A percentile compares a stretch with the other conserved stretches of the same genome.
These are phyloP conservation scores for Fusarium sp. DNA, from an alignment of 2,329 filamentous ascomycete species.

Conservation along the genomic window DNA sequence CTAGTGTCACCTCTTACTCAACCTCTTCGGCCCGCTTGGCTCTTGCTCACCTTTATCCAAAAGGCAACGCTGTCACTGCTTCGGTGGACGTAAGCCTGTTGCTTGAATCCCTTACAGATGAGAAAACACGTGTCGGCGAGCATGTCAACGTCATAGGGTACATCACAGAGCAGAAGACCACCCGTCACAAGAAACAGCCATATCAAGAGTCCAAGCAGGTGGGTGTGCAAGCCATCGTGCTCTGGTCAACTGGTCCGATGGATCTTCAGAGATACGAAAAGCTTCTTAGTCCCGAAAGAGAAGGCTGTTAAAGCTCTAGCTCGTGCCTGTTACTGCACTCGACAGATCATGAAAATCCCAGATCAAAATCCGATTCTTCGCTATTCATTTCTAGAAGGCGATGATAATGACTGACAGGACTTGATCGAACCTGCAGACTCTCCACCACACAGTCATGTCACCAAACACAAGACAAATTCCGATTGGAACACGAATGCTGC, in stretches of 20 bases:
- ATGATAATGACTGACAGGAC: constrained; percentile 19
- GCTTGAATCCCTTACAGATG: constrained; percentile 71
- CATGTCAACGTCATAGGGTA: constrained; percentile 95
- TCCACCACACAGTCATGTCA: constrained; percentile 29
- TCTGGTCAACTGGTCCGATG: constrained; percentile 82
- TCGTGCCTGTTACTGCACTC: not conserved
- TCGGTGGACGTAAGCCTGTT: constrained; percentile 78
- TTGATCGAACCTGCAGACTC: constrained; percentile 8
- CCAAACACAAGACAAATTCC: constrained; percentile 35
- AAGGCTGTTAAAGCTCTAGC: constrained; percentile 1
- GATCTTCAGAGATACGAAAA: constrained; percentile 78
- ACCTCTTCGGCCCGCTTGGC: constrained; percentile 69
- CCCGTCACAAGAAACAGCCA: constrained; percentile 14
- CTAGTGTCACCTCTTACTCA: constrained; percentile 64
- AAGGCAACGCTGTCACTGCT: constrained; percentile 59
- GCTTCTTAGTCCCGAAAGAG: constrained; percentile 54
- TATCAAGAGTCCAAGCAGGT: constrained; percentile 45
- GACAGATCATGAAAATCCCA: constrained; percentile 5
- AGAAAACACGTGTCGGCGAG: constrained; percentile 76
- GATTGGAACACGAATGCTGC: constrained; percentile 42
- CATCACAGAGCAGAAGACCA: constrained; percentile 57
- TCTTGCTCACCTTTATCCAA: constrained; percentile 75
- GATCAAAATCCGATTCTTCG: constrained; percentile 11
- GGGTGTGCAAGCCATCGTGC: constrained; percentile 76
- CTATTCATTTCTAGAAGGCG: not conserved